phyloP scores from a whole-genome alignment of 495 filamentous ascomycete species.

The Usnea hakonensis region DNA sequence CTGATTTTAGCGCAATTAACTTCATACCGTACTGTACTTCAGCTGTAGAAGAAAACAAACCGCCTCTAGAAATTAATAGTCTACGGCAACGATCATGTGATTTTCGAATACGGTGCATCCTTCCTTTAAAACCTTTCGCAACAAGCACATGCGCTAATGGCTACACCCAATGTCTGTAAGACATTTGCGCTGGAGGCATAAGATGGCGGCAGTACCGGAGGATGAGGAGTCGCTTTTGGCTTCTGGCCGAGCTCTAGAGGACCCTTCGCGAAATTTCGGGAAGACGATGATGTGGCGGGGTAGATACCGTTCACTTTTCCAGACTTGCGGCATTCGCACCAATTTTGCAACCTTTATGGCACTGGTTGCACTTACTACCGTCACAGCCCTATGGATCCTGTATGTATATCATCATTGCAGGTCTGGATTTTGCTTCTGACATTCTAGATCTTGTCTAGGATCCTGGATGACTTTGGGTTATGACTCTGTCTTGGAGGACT shows the following conservation, averaged over 20 bases:
- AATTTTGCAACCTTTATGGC: neutral
- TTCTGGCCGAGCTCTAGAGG: neutral
- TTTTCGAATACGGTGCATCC: neutral
- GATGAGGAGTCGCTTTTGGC: neutral
- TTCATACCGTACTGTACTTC: neutral
- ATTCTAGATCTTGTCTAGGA: neutral
- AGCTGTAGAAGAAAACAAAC: neutral
- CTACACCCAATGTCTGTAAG: neutral
- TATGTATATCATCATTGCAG: neutral
- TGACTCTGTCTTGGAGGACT: constrained; percentile 54
- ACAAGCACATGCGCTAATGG: neutral
- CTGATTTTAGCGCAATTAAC: too few relatives aligned
- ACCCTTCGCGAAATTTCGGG: neutral
- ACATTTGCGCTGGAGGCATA: neutral
- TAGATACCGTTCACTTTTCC: neutral
- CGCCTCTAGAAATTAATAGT: neutral
- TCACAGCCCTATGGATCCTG: neutral
- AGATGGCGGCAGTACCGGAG: neutral
- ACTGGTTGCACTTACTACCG: neutral
- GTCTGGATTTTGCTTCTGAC: neutral
- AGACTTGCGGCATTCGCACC: neutral
- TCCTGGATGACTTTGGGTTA: constrained; percentile 32
- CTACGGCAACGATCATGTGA: neutral
- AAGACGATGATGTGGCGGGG: neutral
- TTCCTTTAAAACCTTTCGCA: neutral